Base-by-base conservation (phyloP, 257 asterid genomes). In the Echites panduratus region DNA sequence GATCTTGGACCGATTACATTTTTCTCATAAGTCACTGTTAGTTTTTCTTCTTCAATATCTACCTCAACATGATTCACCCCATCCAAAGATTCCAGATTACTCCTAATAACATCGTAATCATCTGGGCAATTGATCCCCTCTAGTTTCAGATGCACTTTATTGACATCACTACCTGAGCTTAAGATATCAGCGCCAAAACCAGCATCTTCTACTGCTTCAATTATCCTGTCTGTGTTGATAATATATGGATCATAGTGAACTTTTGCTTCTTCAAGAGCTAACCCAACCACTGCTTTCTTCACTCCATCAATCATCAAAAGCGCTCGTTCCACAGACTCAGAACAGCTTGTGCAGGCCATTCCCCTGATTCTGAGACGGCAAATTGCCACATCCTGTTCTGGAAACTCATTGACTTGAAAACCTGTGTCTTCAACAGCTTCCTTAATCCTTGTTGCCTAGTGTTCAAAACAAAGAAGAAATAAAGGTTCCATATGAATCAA, bases 341-440 rank as follows among this genome's bases (percentile, higher is more conserved):
- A 94, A 89, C 98, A 91, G 85, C 97, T 94, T 74, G 98, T 91
- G 90, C 98, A 94, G 45, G 97, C 98, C 98, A 91, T 94, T 73
- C 98, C 97, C 78, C 89, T 89, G 68, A 94, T 88, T 83, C 93
- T 82, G 73, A 94, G 72, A 78, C 96, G 79, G 85, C 97, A 94
- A 79, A 91, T 79, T 14, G 93, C 95, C 73, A 83, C 89, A 64
- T 94, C 97, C 82, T 91, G 96, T 83, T 91, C 96, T 1, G 98
- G 96, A 81, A 94, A 94, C 71, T 90, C 96, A 48, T 85, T 84
- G 74, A 90, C 98, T 78, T 87, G 86, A 79, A 94, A 94, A 76
- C 98, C 97, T 17, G 97, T 79, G 79, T 94, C 97, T 88, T 94
- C 98, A 17, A 91, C 93, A 41, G 93, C 87, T 82, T 94, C 97